Conservation (phyloP, 371 early-diverging fungal genomes). For the Mucor circinelloides region DNA sequence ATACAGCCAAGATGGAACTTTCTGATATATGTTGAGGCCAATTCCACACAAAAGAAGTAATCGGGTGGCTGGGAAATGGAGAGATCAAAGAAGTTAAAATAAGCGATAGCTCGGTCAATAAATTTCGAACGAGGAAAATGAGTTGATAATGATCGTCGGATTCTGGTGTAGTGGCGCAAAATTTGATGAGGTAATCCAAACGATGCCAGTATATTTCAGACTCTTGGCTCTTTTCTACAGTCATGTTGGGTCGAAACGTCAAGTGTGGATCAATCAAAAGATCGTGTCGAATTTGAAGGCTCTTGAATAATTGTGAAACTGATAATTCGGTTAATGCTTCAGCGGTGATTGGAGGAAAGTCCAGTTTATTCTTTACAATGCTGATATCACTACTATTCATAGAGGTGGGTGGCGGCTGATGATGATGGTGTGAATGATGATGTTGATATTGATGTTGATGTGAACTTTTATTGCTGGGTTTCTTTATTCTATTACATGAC, state of each 20-base stretch:
- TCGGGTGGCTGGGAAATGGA: slow-evolving; percentile 45
- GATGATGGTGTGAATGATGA: not conserved
- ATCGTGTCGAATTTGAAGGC: slow-evolving; percentile 78
- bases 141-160: slow-evolving; percentile 1
- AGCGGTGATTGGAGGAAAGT: slow-evolving; percentile 36
- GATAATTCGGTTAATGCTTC: slow-evolving; percentile 38
- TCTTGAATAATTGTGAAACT: slow-evolving; percentile 65
- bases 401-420: not conserved
- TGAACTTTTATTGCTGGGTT: not conserved
- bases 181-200: slow-evolving; percentile 10
- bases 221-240: slow-evolving; percentile 26
- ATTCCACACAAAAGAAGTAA: slow-evolving; percentile 10
- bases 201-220: slow-evolving; percentile 17
- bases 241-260: slow-evolving; percentile 74
- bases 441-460: not conserved
- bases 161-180: not conserved
- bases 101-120: slow-evolving; percentile 17
- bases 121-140: slow-evolving; percentile 4
- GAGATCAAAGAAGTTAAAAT: slow-evolving; percentile 17
- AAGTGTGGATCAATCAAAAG: slow-evolving; percentile 74
- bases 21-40: slow-evolving; percentile 27
- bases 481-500: not conserved
- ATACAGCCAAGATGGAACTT: slow-evolving; percentile 6
- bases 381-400: not conserved
- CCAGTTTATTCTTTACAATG: slow-evolving; percentile 9